These are phyloP conservation scores for Biscutella auriculata DNA, from an alignment of 441 rosid genomes.

Conservation along the genomic window DNA sequence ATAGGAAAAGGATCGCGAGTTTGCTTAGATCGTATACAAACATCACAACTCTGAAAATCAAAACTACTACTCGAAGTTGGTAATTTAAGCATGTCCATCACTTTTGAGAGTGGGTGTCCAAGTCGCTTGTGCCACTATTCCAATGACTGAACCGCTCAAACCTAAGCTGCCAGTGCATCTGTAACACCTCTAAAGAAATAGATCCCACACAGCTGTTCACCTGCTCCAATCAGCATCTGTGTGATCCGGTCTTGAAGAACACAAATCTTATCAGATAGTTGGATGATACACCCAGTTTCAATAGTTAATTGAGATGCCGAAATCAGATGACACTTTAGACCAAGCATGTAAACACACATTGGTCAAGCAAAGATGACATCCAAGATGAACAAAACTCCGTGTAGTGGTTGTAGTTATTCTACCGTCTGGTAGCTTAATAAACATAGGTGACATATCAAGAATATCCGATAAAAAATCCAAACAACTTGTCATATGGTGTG, in stretches of 20 bases:
- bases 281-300: not conserved
- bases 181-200: not conserved
- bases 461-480: not conserved
- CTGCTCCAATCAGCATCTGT: not conserved
- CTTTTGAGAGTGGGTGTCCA: not conserved
- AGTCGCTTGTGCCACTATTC: not conserved
- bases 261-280: not conserved
- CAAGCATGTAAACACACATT: not conserved
- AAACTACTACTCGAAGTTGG: too few species aligned
- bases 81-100: not conserved
- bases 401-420: rapidly evolving
- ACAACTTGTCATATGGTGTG: not conserved
- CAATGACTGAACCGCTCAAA: too few species aligned
- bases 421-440: not conserved
- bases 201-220: not conserved
- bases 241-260: not conserved
- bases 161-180: not conserved
- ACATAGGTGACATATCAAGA: not conserved
- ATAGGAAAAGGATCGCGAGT: not conserved
- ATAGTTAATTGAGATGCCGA: not conserved
- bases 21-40: not conserved
- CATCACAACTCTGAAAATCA: not conserved
- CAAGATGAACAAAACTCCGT: not conserved
- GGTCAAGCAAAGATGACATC: not conserved
- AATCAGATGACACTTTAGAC: not conserved